Base-by-base conservation (phyloP, 306 rosid species). In the Dalbergia oliveri region DNA sequence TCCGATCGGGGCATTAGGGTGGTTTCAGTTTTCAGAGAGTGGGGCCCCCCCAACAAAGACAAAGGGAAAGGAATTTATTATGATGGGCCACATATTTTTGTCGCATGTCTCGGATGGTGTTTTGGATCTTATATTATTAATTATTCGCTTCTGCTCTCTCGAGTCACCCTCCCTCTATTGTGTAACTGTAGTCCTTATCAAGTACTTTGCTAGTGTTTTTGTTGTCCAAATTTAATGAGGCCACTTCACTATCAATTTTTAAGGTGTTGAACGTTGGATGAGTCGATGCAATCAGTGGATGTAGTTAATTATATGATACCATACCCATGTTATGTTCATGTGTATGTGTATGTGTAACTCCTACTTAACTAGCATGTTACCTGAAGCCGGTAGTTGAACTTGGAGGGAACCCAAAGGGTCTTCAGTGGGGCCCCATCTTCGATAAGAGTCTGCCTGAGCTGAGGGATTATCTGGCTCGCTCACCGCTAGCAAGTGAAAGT, bases 401-500 rank as follows among this genome's bases (percentile, higher is more conserved):
- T 81, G 87, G 37, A 84, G 70, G 1, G 72, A 51, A 14, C 57
- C 43, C 41, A 21, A 0, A 3, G 79, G 76, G 1, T 50, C 86
- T 75, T 84, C 87, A 33, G 71, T 19, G 0, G 64, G n/a, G 3
- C 50, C 86, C 95, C 97, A 90, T 16, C 83, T 79, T 4, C 74
- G 78, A 15, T 76, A 84, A 18, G 89, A 82, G 54, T 87, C 84
- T 61, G 84, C 13, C 78, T 59, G 80, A 1, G 41, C 78, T 0
- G 45, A n/a, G 0, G 71, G 81, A 26, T 79, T 85, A 9, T 65
- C 77, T 2, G 80, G 35, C 12, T 85, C 94, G 9, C 78, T 78
- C 75, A 91, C 87, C 0, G 90, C 88, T 10, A 88, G 41, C 83
- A 93, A 44, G 35, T 91, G 88, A 33, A 92, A 88, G n/a, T 94